These are phyloP conservation scores for Fomitopsis schrenkii DNA, from an alignment of 1,284 basidiomycete genomes.

Conservation along the genomic window DNA sequence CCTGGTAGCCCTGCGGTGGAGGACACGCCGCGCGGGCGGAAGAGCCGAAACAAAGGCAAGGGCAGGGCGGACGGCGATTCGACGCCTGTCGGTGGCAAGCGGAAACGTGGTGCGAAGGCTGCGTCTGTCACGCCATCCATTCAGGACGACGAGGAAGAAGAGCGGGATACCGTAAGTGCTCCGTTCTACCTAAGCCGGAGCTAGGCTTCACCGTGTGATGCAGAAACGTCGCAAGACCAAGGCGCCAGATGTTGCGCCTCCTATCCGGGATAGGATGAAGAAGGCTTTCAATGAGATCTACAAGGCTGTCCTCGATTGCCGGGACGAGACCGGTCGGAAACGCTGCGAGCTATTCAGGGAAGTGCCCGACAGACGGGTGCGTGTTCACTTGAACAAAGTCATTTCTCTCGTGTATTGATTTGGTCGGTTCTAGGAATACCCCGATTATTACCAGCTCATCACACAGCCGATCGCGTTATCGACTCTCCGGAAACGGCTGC, in stretches of 20 bases:
- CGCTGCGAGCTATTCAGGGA: constrained; percentile 84
- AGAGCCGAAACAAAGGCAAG: constrained; percentile 61
- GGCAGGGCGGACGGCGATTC: constrained; percentile 47
- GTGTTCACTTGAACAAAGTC: constrained; percentile 18
- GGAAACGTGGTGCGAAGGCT: constrained; percentile 69
- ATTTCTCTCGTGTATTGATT: neutral
- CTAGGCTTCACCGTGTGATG: neutral
- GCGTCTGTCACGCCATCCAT: constrained; percentile 74
- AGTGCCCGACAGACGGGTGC: constrained; percentile 69
- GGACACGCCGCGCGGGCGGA: constrained; percentile 48
- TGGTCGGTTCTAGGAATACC: constrained; percentile 62
- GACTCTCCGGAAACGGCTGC: constrained; percentile 81
- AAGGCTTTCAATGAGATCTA: constrained; percentile 80
- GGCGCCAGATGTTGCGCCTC: constrained; percentile 46
- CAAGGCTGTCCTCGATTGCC: constrained; percentile 73
- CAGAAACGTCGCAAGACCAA: constrained; percentile 80
- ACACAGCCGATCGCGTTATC: constrained; percentile 82
- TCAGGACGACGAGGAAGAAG: constrained; percentile 68
- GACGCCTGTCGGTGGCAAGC: constrained; percentile 48
- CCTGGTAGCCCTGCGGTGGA: constrained; percentile 52
- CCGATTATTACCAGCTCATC: constrained; percentile 79
- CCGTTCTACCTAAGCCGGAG: neutral
- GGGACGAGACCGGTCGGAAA: constrained; percentile 70
- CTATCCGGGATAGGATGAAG: constrained; percentile 75
- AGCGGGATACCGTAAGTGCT: constrained; percentile 55